Percentiles rank a stretch among this genome's conserved stretches.
These are phyloP conservation scores for Harringtonia aguacate DNA, from an alignment of 2,329 filamentous ascomycete species.

Conservation along the genomic window DNA sequence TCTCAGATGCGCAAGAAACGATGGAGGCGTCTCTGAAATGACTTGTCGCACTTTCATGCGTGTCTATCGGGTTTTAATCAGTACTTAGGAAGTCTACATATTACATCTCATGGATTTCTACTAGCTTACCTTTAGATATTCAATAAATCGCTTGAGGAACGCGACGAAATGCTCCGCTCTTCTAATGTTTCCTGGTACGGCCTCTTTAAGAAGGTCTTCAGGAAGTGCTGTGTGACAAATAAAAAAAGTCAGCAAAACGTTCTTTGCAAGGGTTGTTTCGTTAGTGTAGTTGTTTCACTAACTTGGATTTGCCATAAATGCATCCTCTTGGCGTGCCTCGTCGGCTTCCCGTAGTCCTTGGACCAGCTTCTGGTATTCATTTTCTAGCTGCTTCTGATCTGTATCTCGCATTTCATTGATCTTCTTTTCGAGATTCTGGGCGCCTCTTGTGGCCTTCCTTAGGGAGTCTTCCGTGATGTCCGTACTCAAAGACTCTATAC, in stretches of 20 bases:
- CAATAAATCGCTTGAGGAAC: constrained; percentile 92
- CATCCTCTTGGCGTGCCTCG: constrained; percentile 82
- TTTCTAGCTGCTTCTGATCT: constrained; percentile 87
- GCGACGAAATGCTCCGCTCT: constrained; percentile 92
- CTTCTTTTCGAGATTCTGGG: constrained; percentile 79
- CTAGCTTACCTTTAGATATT: constrained; percentile 65
- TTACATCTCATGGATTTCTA: constrained; percentile 70
- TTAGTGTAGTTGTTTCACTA: no score
- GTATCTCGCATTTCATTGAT: constrained; percentile 94
- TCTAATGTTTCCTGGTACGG: constrained; percentile 91
- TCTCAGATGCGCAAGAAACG: constrained; percentile 84
- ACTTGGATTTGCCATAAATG: constrained; percentile 90
- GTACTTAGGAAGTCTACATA: no score
- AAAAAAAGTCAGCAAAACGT: no score
- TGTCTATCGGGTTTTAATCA: no score
- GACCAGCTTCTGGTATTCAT: constrained; percentile 90
- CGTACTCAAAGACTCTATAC: constrained; percentile 93
- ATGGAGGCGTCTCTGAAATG: constrained; percentile 92
- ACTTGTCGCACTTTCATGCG: constrained; percentile 58
- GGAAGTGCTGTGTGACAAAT: constrained; percentile 53
- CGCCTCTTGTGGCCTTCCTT: constrained; percentile 80
- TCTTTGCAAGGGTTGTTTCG: no score
- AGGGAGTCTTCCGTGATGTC: constrained; percentile 94
- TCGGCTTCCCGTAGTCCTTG: constrained; percentile 83
- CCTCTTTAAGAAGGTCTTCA: constrained; percentile 89